Evolutionary conservation across 2,329 filamentous ascomycete species (phyloP).

Genomic region (Zymoseptoria brevis): DNA sequence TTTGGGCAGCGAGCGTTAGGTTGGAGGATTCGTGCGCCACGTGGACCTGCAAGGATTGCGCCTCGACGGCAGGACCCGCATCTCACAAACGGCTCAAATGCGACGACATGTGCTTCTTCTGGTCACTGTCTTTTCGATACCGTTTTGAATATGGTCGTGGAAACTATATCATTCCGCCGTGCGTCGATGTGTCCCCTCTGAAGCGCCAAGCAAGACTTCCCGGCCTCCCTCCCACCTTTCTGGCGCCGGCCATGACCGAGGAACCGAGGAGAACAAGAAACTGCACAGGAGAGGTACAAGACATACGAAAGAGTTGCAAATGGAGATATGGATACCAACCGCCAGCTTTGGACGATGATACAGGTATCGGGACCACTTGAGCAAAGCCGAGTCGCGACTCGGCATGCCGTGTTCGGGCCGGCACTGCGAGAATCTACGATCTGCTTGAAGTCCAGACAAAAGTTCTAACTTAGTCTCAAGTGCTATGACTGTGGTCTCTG

Average conservation of each 20-base stretch:
- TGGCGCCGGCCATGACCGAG: background rate
- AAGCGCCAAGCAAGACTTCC: background rate
- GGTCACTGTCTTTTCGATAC: background rate
- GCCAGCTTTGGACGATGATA: background rate
- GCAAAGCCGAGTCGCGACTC: background rate
- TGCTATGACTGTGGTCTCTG: background rate
- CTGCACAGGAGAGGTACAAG: background rate
- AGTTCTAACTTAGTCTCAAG: background rate
- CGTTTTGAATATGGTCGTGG: background rate
- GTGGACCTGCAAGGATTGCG: background rate
- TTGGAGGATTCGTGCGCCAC: background rate
- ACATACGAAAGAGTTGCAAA: background rate
- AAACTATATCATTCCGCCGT: background rate
- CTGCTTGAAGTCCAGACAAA: background rate
- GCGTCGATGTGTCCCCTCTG: background rate
- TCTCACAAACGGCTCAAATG: background rate
- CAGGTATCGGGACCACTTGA: background rate
- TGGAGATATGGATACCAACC: background rate
- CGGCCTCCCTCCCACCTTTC: background rate
- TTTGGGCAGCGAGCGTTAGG: background rate
- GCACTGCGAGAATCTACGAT: background rate
- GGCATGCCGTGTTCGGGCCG: background rate
- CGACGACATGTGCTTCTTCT: background rate
- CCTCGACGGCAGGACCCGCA: background rate
- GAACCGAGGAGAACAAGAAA: background rate